Conservation (phyloP, 805 yeast species). For the Candida maltosa region DNA sequence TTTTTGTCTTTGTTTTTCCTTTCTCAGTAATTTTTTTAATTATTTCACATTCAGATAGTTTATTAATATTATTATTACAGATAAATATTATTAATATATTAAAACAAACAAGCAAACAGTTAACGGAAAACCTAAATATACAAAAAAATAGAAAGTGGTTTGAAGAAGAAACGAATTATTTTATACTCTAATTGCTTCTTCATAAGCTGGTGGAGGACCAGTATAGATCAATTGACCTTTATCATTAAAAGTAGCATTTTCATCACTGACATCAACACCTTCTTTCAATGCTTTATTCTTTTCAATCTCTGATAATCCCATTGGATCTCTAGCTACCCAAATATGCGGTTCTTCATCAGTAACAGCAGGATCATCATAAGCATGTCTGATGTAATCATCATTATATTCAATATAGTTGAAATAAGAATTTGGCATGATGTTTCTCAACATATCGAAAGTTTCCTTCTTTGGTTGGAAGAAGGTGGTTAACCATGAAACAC, state of each 20-base stretch:
- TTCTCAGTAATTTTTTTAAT: too few relatives aligned
- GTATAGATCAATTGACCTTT: conserved; percentile 51
- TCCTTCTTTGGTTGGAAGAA: conserved; percentile 49
- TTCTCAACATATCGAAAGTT: conserved; percentile 44
- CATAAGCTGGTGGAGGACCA: conserved; percentile 73
- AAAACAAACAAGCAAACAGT: too few relatives aligned
- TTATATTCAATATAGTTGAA: conserved; percentile 41
- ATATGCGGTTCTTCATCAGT: conserved; percentile 56
- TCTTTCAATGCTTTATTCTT: conserved; percentile 53
- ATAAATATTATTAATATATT: too few relatives aligned
- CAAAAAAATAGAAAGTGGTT: too few relatives aligned
- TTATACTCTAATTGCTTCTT: conserved; percentile 42
- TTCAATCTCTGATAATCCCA: conserved; percentile 64
- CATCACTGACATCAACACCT: conserved; percentile 54
- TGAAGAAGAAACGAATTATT: too few relatives aligned
- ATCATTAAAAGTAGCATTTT: conserved; percentile 54
- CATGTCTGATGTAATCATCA: conserved; percentile 35
- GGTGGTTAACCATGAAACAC: conserved; percentile 29
- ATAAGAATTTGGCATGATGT: conserved; percentile 39
- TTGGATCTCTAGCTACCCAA: conserved; percentile 68
- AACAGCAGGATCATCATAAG: conserved; percentile 57
- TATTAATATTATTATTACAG: too few relatives aligned
- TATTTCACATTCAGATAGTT: too few relatives aligned
- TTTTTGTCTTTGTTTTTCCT: too few relatives aligned
- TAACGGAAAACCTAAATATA: too few relatives aligned